Percentiles rank a stretch among this genome's conserved stretches.
Evolutionary conservation across 768 basidiomycete genomes (phyloP).

Genomic region (Leccinum truebloodii): DNA sequence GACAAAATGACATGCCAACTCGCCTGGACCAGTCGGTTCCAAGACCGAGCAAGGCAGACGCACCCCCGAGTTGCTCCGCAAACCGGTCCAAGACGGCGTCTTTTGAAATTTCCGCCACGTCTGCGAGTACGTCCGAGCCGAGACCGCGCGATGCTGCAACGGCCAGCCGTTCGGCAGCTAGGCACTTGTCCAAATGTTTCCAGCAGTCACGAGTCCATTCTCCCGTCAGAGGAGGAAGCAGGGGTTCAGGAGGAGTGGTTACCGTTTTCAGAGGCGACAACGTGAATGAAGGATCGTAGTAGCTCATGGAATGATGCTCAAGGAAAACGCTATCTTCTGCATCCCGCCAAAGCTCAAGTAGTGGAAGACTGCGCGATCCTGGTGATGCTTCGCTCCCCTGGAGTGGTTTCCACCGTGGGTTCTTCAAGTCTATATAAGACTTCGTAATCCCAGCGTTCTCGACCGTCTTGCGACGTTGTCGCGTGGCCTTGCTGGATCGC

Average conservation of each 20-base stretch:
- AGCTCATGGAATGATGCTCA: constrained; percentile 25
- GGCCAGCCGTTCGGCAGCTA: constrained; percentile 67
- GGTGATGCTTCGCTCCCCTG: constrained; percentile 18
- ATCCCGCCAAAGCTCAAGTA: constrained; percentile 32
- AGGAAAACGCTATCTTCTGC: constrained; percentile 32
- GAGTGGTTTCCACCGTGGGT: constrained; percentile 14
- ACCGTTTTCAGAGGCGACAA: constrained; percentile 19
- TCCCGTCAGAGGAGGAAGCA: constrained; percentile 13
- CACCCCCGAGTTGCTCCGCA: constrained; percentile 48
- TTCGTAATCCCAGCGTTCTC: constrained; percentile 35
- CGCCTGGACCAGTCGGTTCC: constrained; percentile 62
- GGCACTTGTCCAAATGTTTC: constrained; percentile 77
- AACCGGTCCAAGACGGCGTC: constrained; percentile 66
- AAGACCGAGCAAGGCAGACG: constrained; percentile 36
- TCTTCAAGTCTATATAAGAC: constrained; percentile 12
- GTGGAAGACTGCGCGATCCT: constrained; percentile 36
- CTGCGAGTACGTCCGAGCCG: constrained; percentile 42
- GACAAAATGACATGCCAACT: constrained; percentile 15
- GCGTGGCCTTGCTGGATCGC: constrained; percentile 36
- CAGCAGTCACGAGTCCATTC: constrained; percentile 78
- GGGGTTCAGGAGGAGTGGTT: background rate
- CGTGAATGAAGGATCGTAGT: constrained; percentile 16
- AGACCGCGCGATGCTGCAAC: constrained; percentile 37
- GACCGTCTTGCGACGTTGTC: constrained; percentile 40
- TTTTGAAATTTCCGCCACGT: constrained; percentile 52